Conservation (phyloP, 2,329 filamentous ascomycete species). For the Aspergillus novoparasiticus region DNA sequence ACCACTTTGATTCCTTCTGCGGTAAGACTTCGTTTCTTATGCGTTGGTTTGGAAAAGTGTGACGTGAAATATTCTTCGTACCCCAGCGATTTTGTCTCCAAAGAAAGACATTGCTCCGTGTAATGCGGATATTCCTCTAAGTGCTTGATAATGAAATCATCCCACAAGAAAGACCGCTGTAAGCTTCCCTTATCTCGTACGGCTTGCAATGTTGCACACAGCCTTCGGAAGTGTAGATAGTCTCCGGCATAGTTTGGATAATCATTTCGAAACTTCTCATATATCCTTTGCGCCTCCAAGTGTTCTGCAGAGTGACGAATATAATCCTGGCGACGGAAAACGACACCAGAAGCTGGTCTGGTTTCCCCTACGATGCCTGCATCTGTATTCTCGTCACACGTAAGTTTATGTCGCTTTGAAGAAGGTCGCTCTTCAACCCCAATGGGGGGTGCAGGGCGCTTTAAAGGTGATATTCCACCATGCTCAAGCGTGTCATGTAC, state of each 20-base stretch:
- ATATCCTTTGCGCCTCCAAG: slow-evolving; percentile 32
- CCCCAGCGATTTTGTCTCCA: slow-evolving; percentile 27
- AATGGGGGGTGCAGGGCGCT: slow-evolving; percentile 17
- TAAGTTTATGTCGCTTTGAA: slow-evolving; percentile 15
- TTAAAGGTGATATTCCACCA: slow-evolving; percentile 12
- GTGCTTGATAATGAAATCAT: slow-evolving; percentile 50
- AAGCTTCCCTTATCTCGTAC: slow-evolving; percentile 34
- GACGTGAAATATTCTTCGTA: slow-evolving; percentile 45
- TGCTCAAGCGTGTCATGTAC: slow-evolving; percentile 9
- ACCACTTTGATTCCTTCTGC: slow-evolving; percentile 31
- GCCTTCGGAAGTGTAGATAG: slow-evolving; percentile 39
- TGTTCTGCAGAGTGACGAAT: slow-evolving; percentile 21
- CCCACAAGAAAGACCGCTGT: slow-evolving; percentile 44
- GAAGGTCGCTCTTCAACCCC: slow-evolving; percentile 15
- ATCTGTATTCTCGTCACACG: neutral
- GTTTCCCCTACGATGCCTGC: neutral
- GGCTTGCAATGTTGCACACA: slow-evolving; percentile 40
- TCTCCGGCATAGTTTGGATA: slow-evolving; percentile 45
- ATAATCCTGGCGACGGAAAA: slow-evolving; percentile 26
- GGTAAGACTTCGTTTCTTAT: slow-evolving; percentile 43
- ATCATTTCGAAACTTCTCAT: slow-evolving; percentile 39
- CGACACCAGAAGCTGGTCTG: slow-evolving; percentile 14
- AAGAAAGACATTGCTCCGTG: slow-evolving; percentile 26
- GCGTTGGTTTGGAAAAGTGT: slow-evolving; percentile 32
- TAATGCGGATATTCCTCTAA: slow-evolving; percentile 41